Conservation (phyloP, 345 rosid species). For the Salix viminalis region DNA sequence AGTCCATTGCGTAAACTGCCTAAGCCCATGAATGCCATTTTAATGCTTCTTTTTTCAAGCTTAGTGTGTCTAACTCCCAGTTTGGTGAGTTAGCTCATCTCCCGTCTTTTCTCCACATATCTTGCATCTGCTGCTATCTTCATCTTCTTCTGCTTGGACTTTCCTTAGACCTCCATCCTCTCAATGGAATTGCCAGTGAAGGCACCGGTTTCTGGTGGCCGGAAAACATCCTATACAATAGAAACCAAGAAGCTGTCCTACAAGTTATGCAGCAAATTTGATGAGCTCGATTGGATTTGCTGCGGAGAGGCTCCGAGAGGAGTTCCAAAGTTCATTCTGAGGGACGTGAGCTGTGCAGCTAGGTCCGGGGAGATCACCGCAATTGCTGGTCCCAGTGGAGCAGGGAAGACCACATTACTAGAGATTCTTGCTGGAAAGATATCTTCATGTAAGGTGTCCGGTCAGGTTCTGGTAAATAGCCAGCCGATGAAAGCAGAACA, state of each 20-base stretch:
- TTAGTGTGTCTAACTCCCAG: constrained; percentile 22
- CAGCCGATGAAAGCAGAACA: constrained; percentile 45
- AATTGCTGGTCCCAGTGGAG: constrained; percentile 89
- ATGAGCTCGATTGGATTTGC: constrained; percentile 25
- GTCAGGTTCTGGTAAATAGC: constrained; percentile 62
- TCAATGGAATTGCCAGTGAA: constrained; percentile 67
- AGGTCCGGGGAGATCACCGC: constrained; percentile 65
- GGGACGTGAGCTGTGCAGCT: constrained; percentile 61
- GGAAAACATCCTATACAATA: constrained; percentile 41
- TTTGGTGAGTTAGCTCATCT: constrained; percentile 88
- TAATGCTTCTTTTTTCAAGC: background rate
- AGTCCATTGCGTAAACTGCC: background rate
- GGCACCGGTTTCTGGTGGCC: constrained; percentile 35
- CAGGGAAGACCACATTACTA: constrained; percentile 82
- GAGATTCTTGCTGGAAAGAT: constrained; percentile 80
- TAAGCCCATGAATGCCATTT: background rate
- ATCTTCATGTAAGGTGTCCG: constrained; percentile 36
- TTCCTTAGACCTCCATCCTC: constrained; percentile 12
- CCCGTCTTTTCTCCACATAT: constrained; percentile 23
- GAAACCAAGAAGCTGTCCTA: constrained; percentile 62
- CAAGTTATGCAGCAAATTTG: constrained; percentile 39
- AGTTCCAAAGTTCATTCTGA: constrained; percentile 43
- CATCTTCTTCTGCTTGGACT: constrained; percentile 12
- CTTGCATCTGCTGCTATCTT: constrained; percentile 6
- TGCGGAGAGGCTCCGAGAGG: constrained; percentile 21